Base-by-base conservation (phyloP, 768 basidiomycete species). In the Boletus reticulatus region DNA sequence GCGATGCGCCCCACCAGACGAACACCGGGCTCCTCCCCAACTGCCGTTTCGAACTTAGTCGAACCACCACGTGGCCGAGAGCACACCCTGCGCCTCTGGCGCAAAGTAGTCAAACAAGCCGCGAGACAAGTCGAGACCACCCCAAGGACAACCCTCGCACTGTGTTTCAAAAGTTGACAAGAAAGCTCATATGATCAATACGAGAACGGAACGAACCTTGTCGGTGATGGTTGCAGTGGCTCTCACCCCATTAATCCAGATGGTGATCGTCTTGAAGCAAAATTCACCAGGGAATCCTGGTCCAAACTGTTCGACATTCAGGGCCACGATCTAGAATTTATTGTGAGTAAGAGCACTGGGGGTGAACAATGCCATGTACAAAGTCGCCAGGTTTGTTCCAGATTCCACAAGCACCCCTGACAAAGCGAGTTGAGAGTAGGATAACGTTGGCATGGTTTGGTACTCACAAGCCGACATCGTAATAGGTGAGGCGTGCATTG, bases 111-210 rank as follows among this genome's bases (percentile, higher is more conserved):
- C 51, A 73, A 92, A 92, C 46, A 92, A 76, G 42, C 84, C 83
- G n/a, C 72, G 68, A 24, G 84, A 84, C 32, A 91, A 72, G 68
- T 92, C 90, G 27, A 92, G 80, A 36, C 82, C 88, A 44, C 79
- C 80, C 54, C 72, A 79, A 14, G 81, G 81, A 67, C 89, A 92
- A 20, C 78, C 79, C 38, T 83, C 82, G 64, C 88, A 89, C 81
- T 88, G 63, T 13, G 37, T 49, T 38, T 31, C 42, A 43, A 32
- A 32, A 53, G 17, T 37, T 22, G 29, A 19, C 58, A 4, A 64
- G 49, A 1, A 20, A 46, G 29, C 36, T 19, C 10, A 34, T 6
- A 14, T 16, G 29, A 8, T 34, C 4, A 7, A 32, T 6, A 2
- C 13, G 19, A 49, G 36, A 24, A 22, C 19, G 10, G n/a, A 48